Conservation (phyloP, 2,329 filamentous ascomycete genomes). For the Lasiodiplodia theobromae region DNA sequence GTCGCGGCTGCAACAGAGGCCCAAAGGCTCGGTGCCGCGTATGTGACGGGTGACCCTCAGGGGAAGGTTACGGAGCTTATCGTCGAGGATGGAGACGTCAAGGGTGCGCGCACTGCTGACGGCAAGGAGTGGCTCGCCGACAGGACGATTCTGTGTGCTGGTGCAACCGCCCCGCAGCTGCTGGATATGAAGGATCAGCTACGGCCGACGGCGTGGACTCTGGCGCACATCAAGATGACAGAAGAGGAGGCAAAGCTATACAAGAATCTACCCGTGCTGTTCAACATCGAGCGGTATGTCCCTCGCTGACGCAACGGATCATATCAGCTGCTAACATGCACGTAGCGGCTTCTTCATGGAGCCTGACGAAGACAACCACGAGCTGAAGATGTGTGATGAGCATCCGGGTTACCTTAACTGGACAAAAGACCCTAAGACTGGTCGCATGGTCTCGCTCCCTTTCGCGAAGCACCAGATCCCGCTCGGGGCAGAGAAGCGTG, state of each 20-base stretch:
- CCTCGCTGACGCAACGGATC: neutral
- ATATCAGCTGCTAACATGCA: neutral
- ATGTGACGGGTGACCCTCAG: conserved; percentile 51
- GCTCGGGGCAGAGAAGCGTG: conserved; percentile 54
- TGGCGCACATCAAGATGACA: conserved; percentile 60
- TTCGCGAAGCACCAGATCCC: conserved; percentile 58
- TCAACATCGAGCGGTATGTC: conserved; percentile 50
- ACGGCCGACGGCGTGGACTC: conserved; percentile 62
- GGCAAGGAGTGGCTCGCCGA: conserved; percentile 52
- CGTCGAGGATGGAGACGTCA: conserved; percentile 44
- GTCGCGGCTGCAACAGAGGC: conserved; percentile 55
- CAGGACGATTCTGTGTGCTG: conserved; percentile 57
- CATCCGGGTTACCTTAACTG: conserved; percentile 65
- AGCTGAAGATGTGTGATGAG: conserved; percentile 62
- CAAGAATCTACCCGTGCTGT: conserved; percentile 57
- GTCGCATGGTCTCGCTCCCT: conserved; percentile 43
- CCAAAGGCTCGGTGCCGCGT: conserved; percentile 54
- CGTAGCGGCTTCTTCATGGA: conserved; percentile 58
- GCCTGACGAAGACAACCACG: conserved; percentile 54
- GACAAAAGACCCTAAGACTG: conserved; percentile 34
- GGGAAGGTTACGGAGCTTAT: conserved; percentile 51
- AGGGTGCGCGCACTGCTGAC: conserved; percentile 54
- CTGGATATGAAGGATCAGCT: conserved; percentile 61
- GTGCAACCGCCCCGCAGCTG: conserved; percentile 56
- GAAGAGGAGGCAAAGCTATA: conserved; percentile 54